Base-by-base conservation (phyloP, 371 early-diverging fungal species). In the Mortierella sp. region DNA sequence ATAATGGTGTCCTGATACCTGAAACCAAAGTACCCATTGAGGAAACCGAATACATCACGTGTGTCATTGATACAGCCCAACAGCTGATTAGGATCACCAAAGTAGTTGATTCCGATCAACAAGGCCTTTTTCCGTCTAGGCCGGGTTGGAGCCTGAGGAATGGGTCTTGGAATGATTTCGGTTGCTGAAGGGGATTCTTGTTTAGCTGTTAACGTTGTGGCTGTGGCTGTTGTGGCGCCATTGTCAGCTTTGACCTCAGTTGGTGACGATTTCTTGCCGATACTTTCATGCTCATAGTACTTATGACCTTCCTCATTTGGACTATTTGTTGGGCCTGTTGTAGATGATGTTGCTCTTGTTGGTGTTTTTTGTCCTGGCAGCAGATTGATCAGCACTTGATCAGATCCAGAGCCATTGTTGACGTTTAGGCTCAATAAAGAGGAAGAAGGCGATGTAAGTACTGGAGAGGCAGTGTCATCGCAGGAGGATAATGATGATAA, bases 21-120 rank as follows among this genome's bases (percentile, higher is more conserved):
- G 72, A 86, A 89, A 19, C 83, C 82, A 63, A 75, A 88, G 40
- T 84, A 70, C 9, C 72, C 59, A n/a, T 66, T 70, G n/a, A 92
- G 57, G 60, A 86, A 89, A 10, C 84, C 67, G 47, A 81, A 79
- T 15, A 93, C 82, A 62, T 89, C 89, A 13, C 84, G 59, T 5
- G 89, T 89, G 77, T 92, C 92, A 72, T 91, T 91, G 71, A 88
- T 86, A 80, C 92, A 92, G 22, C 92, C 90, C 67, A 69, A 23
- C 17, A 80, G 56, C 54, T 80, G 81, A 64, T 88, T 88, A 23
- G 84, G 82, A 23, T 94, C 89, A 32, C 91, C 91, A 45, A 86
- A 86, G 77, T 97, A 97, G 76, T 97, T 97, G 82, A 97, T 96
- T 43, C 98, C 98, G 53, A 97, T 91, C 54, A 97, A 83, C 60